phyloP scores from a whole-genome alignment of 148 eudicot species.

The Fagopyrum tataricum region DNA sequence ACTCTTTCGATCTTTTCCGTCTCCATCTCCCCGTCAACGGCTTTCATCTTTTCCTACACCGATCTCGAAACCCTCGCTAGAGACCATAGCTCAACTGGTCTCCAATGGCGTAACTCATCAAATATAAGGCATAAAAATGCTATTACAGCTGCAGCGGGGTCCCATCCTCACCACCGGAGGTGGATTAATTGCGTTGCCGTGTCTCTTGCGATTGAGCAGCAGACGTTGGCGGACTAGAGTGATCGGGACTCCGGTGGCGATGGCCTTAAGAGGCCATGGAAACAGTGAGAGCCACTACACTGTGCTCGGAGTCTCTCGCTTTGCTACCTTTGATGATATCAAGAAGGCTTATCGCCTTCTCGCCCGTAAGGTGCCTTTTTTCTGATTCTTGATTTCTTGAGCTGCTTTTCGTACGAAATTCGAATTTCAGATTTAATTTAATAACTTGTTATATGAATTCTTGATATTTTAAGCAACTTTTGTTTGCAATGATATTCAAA shows the following conservation, averaged over 20 bases:
- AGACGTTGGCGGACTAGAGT: constrained; percentile 10
- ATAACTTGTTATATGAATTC: not conserved
- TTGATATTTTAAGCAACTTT: not conserved
- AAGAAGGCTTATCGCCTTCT: constrained; percentile 83
- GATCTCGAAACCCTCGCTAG: not conserved
- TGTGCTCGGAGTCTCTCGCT: constrained; percentile 51
- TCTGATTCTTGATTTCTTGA: not conserved
- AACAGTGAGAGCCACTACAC: constrained; percentile 49
- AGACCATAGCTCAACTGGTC: not conserved
- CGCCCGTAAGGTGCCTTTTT: constrained; percentile 54
- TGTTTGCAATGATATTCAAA: not conserved
- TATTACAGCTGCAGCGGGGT: not conserved
- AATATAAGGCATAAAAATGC: not conserved
- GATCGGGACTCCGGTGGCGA: constrained; percentile 24
- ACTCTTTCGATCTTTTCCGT: not conserved
- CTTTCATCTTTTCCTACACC: not conserved
- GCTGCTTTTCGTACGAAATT: not conserved
- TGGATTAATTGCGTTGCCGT: constrained; percentile 12
- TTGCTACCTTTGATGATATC: constrained; percentile 56
- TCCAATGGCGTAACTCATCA: not conserved
- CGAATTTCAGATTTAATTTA: not conserved
- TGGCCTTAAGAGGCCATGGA: constrained; percentile 26
- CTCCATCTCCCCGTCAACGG: not conserved
- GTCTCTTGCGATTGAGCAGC: constrained; percentile 3
- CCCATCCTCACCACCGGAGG: not conserved